Percentiles rank a stretch among this genome's conserved stretches.
Conservation (phyloP, 2,329 filamentous ascomycete genomes). For the Aspergillus pseudoterreus region DNA sequence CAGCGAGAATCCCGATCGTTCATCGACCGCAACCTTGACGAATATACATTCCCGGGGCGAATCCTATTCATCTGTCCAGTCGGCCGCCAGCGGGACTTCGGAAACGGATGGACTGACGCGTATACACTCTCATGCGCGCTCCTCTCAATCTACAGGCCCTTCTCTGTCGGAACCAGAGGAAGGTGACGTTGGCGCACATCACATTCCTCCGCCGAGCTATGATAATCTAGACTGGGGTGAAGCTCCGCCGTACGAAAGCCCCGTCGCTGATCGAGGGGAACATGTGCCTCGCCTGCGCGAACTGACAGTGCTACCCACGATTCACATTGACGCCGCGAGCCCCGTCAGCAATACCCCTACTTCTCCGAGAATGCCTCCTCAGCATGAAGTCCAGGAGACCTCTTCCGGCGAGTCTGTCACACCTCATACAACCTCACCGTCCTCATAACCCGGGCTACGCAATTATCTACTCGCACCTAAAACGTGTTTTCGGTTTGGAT, state of each 20-base stretch:
- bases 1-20: constrained; percentile 19
- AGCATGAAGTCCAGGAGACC: constrained; percentile 3
- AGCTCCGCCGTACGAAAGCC: constrained; percentile 39
- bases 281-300: constrained; percentile 15
- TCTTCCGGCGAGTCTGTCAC: not conserved
- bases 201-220: constrained; percentile 41
- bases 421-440: not conserved
- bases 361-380: constrained; percentile 17
- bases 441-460: not conserved
- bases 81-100: constrained; percentile 24
- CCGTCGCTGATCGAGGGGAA: constrained; percentile 15
- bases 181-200: constrained; percentile 34
- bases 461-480: not conserved
- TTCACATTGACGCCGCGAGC: constrained; percentile 29
- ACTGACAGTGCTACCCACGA: constrained; percentile 26
- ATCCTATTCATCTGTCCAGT: constrained; percentile 36
- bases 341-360: constrained; percentile 22
- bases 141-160: constrained; percentile 18
- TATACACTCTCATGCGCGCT: constrained; percentile 25
- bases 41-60: constrained; percentile 29
- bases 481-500: not conserved
- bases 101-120: constrained; percentile 26
- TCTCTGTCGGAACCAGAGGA: constrained; percentile 22
- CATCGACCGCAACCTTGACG: constrained; percentile 25
- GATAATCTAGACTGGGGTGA: constrained; percentile 42